Percentiles rank a stretch among this genome's conserved stretches.
These are phyloP conservation scores for Cucumis cinereus DNA, from an alignment of 306 rosid genomes.

Conservation along the genomic window DNA sequence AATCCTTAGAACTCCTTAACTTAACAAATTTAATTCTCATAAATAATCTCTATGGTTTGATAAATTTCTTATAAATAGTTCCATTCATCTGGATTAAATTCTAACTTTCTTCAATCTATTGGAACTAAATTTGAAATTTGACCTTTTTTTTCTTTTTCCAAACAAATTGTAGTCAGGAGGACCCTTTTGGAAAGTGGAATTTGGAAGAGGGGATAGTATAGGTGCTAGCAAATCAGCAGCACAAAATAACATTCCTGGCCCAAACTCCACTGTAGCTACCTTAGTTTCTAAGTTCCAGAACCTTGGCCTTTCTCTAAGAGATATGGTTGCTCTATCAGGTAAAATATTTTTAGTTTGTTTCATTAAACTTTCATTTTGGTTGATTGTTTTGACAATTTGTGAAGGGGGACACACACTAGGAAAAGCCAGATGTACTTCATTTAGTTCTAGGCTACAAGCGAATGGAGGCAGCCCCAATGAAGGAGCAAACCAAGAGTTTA, in stretches of 20 bases:
- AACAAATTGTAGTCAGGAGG: conserved; percentile 58
- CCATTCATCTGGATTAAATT: too few relatives aligned
- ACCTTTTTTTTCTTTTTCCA: not conserved
- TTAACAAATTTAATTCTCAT: too few relatives aligned
- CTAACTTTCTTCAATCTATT: too few relatives aligned
- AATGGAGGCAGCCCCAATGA: conserved; percentile 5
- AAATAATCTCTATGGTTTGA: too few relatives aligned
- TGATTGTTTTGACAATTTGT: not conserved
- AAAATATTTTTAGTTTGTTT: not conserved
- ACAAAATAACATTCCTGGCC: conserved; percentile 59
- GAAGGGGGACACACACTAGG: conserved; percentile 80
- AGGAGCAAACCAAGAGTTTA: conserved; percentile 29
- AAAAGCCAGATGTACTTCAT: conserved; percentile 65
- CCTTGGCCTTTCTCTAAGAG: conserved; percentile 44
- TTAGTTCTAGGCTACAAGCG: conserved; percentile 39
- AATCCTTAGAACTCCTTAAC: too few relatives aligned
- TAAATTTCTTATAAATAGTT: too few relatives aligned
- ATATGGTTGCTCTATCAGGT: conserved; percentile 88
- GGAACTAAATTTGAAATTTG: too few relatives aligned
- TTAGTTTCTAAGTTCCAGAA: conserved; percentile 53
- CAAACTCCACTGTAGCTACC: conserved; percentile 57
- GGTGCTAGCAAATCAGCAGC: conserved; percentile 53
- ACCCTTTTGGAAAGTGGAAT: conserved; percentile 65
- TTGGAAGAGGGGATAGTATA: conserved; percentile 67
- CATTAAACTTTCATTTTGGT: not conserved